These are phyloP conservation scores for Penicillium roqueforti DNA, from an alignment of 495 filamentous ascomycete genomes.

Conservation along the genomic window DNA sequence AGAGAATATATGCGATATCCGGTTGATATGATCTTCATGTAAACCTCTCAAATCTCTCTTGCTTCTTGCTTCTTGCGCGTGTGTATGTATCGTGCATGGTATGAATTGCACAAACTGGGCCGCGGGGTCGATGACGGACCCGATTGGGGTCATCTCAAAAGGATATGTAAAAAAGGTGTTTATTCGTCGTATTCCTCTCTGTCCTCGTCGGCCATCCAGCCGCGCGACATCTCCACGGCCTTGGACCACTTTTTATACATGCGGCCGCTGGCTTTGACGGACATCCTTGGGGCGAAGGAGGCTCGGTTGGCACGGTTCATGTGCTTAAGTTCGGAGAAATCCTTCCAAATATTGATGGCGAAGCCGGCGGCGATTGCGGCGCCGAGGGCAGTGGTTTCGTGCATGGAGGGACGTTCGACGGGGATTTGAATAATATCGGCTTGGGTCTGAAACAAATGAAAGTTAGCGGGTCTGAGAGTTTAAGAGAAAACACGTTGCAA, in stretches of 20 bases:
- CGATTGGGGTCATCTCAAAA: constrained; percentile 8
- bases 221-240: constrained; percentile 85
- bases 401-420: constrained; percentile 84
- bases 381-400: constrained; percentile 88
- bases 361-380: constrained; percentile 94
- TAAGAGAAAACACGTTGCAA: background rate
- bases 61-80: background rate
- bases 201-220: constrained; percentile 59
- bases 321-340: constrained; percentile 70
- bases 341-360: constrained; percentile 76
- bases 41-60: background rate
- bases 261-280: constrained; percentile 52
- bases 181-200: constrained; percentile 36
- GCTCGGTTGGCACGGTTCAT: constrained; percentile 73
- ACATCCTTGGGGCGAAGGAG: constrained; percentile 66
- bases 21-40: constrained; percentile 3
- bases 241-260: constrained; percentile 81
- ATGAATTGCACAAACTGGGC: background rate
- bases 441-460: constrained; percentile 56
- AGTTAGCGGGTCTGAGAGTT: constrained; percentile 11
- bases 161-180: constrained; percentile 11
- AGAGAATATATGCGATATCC: constrained; percentile 7
- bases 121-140: constrained; percentile 4
- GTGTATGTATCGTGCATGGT: background rate
- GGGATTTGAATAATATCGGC: constrained; percentile 86